Base-by-base conservation (phyloP, 768 basidiomycete species). In the Mycena filopes region DNA sequence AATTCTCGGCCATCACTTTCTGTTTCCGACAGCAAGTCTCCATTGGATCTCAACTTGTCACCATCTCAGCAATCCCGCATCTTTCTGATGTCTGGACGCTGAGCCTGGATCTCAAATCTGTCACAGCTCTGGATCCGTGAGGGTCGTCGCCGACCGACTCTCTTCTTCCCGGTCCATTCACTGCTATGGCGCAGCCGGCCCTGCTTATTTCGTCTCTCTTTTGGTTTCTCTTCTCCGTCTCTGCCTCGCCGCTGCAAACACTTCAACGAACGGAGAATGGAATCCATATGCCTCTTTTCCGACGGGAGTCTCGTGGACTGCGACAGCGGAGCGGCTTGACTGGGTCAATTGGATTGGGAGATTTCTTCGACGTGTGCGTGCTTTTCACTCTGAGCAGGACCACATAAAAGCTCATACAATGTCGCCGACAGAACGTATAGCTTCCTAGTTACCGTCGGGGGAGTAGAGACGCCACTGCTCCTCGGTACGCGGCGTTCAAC, bases 301-400 rank as follows among this genome's bases (percentile, higher is more conserved):
- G 70, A 29, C 68, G 51, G 43, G 71, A 72, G 60, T 43, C 65
- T 21, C 55, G 58, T 1, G 51, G 63, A 28, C 38, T 74, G 55
- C 64, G 65, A 56, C 72, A 75, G 46, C 78, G 82, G 12, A 55
- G 36, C 42, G 78, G 72, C 1, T 56, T 71, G 76, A 75, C 75
- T 5, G 80, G 78, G 16, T 76, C 78, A 13, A 82, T 84, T 45
- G 87, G 89, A 2, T 75, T 92, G 31, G 89, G 90, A 4, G 86
- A 91, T 71, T 85, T 78, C 65, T 59, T 82, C 26, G 90, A 92
- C 74, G 79, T 89, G 91, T 91, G 73, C 76, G 83, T 79, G 8
- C 31, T 23, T 53, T 46, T 8, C 23, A 21, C 23, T 36, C 36
- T 60, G 16, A 21, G 26, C 23, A 36, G 33, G 40, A 9, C 16